These are phyloP conservation scores for Cercospora sp. DNA, from an alignment of 2,329 filamentous ascomycete genomes.

Conservation along the genomic window DNA sequence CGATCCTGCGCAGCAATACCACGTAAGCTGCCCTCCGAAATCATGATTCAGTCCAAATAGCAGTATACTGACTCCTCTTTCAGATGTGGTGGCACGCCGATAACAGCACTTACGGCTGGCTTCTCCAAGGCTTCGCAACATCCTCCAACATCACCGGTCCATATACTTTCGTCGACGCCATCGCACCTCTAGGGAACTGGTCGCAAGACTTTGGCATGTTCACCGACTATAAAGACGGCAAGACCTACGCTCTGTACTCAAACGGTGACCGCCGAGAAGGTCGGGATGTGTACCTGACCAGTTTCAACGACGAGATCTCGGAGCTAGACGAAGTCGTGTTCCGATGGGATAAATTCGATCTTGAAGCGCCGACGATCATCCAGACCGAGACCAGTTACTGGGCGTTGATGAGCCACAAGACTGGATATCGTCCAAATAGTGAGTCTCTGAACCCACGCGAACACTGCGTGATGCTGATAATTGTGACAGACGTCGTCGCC, in stretches of 20 bases:
- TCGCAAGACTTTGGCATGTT: conserved; percentile 64
- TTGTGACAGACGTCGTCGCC: conserved; percentile 55
- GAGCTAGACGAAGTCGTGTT: conserved; percentile 55
- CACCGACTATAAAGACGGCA: conserved; percentile 60
- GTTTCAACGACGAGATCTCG: conserved; percentile 56
- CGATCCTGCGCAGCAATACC: conserved; percentile 56
- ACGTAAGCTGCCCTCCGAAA: conserved; percentile 32
- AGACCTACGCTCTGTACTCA: conserved; percentile 59
- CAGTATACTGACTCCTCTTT: conserved; percentile 28
- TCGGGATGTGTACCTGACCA: conserved; percentile 59
- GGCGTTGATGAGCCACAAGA: conserved; percentile 64
- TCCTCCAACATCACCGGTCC: conserved; percentile 56
- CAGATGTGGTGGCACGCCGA: conserved; percentile 64
- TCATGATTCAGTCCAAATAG: too few relatives aligned
- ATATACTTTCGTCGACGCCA: conserved; percentile 57
- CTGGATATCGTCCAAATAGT: conserved; percentile 63
- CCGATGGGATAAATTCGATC: conserved; percentile 61
- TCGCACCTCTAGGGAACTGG: conserved; percentile 61
- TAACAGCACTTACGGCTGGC: conserved; percentile 57
- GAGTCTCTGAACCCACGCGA: conserved; percentile 19
- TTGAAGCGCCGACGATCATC: conserved; percentile 62
- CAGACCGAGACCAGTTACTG: conserved; percentile 63
- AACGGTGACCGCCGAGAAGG: conserved; percentile 59
- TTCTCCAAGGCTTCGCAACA: conserved; percentile 59
- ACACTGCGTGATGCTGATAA: background rate